Conservation (phyloP, 805 yeast genomes). For the Monosporozyma yasuniensis region DNA sequence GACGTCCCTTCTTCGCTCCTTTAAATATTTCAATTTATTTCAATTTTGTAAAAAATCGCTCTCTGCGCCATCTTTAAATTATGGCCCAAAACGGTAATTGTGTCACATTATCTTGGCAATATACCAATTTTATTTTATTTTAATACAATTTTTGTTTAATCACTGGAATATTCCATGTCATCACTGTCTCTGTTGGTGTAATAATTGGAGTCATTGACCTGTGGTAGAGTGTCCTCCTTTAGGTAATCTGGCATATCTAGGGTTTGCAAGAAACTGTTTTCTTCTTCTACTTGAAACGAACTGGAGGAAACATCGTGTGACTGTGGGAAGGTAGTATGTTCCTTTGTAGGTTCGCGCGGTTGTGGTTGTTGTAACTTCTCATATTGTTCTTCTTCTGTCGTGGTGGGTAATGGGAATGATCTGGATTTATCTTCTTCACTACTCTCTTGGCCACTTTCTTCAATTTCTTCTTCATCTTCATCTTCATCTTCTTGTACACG, state of each 20-base stretch:
- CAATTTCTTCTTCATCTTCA: background rate
- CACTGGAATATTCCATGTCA: background rate
- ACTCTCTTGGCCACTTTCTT: background rate
- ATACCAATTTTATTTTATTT: too few species aligned
- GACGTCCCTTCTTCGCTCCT: background rate
- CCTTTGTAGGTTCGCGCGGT: too few species aligned
- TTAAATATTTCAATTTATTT: background rate
- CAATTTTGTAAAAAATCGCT: background rate
- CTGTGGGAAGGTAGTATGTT: background rate
- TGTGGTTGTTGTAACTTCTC: background rate
- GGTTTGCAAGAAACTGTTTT: conserved; percentile 2
- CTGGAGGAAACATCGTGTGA: background rate
- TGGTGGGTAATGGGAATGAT: background rate
- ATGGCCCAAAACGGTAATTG: background rate
- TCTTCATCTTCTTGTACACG: conserved; percentile 9
- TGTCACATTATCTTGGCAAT: too few species aligned
- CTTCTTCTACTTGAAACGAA: conserved; percentile 1
- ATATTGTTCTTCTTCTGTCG: conserved; percentile 2
- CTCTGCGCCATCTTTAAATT: background rate
- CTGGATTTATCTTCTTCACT: background rate
- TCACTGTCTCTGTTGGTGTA: background rate
- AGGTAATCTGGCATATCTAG: background rate
- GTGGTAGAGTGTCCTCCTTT: background rate
- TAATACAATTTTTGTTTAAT: too few species aligned
- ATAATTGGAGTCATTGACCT: background rate